Base-by-base conservation (phyloP, 176 grass and related monocot genomes). In the Miscanthus lutarioriparius region DNA sequence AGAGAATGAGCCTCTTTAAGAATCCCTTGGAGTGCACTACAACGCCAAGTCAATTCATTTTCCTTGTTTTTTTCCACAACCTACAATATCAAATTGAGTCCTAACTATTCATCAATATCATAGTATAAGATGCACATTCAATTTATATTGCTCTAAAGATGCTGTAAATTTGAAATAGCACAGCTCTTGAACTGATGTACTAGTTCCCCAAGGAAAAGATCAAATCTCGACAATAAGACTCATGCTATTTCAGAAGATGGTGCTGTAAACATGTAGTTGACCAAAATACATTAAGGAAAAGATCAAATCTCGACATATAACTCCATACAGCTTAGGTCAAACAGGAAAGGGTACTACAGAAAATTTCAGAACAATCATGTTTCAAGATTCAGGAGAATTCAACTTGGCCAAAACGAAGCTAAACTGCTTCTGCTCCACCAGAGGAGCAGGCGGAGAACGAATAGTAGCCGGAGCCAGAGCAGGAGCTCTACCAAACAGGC, bases 1-100 rank as follows among this genome's bases (percentile, higher is more conserved):
- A 99, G 89, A 25, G 91, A 94, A 86, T 99, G 93, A n/a, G 77
- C 82, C 78, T 99, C 93, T 82, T 91, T 94, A 68, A 99, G 96
- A 82, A 99, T 83, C 67, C 70, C 86, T 89, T 76, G 83, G 68
- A 99, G 77, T 78, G 91, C 70, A 87, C 82, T 59, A 74, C 78
- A 91, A 43, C 93, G 86, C 90, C 90, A 96, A 79, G 86, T 77
- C 54, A 88, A 85, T 83, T 96, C 93, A 44, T 25, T 85, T 14
- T 89, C 93, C 83, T 96, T 99, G 48, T 58, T 86, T 89, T 99
- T 99, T 54, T 96, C 93, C 62, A 94, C 93, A 47, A 99, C 93
- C 96, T 99, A 72, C 25, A 89, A 89, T 64, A 85, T 80, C 19
- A 83, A 76, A 84, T 47, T 64, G 19, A 19, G 62, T 22, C 13